Evolutionary conservation across 2,329 filamentous ascomycete genomes (phyloP).

Genomic region (Colletotrichum lupini): DNA sequence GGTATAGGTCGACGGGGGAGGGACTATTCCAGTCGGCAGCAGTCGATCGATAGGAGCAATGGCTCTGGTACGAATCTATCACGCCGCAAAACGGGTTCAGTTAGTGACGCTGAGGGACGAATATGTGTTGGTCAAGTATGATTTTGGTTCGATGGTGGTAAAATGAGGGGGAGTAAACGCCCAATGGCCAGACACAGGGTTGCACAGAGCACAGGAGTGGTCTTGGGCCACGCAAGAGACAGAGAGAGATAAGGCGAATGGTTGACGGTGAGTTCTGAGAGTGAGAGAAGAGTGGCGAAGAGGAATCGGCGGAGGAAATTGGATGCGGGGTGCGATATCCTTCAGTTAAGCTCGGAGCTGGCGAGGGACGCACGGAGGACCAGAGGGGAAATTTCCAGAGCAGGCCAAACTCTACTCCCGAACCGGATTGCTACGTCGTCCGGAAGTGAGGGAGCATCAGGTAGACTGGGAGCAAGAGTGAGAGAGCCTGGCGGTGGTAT

Average conservation of each 20-base stretch:
- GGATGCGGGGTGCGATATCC: constrained; percentile 21
- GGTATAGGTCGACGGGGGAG: constrained; percentile 37
- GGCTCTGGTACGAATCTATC: constrained; percentile 32
- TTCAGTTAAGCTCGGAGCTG: constrained; percentile 28
- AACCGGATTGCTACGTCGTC: constrained; percentile 19
- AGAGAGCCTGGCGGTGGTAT: neutral
- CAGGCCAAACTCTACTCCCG: constrained; percentile 23
- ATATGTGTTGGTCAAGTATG: neutral
- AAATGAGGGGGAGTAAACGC: neutral
- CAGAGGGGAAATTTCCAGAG: neutral
- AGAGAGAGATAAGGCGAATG: constrained; percentile 7
- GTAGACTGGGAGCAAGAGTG: neutral
- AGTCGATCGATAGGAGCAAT: constrained; percentile 41
- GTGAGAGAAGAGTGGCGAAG: constrained; percentile 38
- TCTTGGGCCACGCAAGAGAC: neutral
- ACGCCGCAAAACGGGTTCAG: neutral
- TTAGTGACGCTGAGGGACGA: constrained; percentile 12
- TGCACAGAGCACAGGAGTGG: neutral
- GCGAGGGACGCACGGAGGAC: constrained; percentile 20
- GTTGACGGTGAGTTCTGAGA: constrained; percentile 40
- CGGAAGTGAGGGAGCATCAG: neutral
- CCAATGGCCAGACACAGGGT: neutral
- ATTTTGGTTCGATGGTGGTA: neutral
- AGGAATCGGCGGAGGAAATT: constrained; percentile 31
- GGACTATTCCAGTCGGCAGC: constrained; percentile 33